Conservation (phyloP, 495 filamentous ascomycete genomes). For the Talaromyces adpressus region DNA sequence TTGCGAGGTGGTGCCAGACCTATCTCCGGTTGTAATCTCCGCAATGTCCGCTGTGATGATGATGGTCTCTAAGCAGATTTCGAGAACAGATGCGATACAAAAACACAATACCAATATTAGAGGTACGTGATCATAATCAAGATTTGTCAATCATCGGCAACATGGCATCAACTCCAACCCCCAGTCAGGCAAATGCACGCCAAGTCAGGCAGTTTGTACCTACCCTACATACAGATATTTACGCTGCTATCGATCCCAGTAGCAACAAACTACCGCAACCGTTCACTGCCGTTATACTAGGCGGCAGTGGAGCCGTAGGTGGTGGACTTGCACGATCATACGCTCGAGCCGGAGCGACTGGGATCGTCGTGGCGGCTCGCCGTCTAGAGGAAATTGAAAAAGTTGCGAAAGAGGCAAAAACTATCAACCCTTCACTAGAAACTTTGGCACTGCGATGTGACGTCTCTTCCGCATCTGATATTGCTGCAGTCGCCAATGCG, state of each 20-base stretch:
- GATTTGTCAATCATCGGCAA: neutral
- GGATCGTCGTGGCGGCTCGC: slow-evolving; percentile 34
- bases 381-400: slow-evolving; percentile 22
- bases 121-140: neutral
- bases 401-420: slow-evolving; percentile 20
- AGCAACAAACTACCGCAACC: slow-evolving; percentile 21
- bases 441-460: slow-evolving; percentile 22
- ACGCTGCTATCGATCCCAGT: slow-evolving; percentile 32
- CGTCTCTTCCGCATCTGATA: slow-evolving; percentile 29
- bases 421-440: slow-evolving; percentile 22
- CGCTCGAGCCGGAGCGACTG: slow-evolving; percentile 30
- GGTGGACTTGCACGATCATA: slow-evolving; percentile 33
- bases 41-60: neutral
- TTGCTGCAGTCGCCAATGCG: slow-evolving; percentile 23
- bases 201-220: slow-evolving; percentile 11
- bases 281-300: slow-evolving; percentile 37
- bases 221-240: slow-evolving; percentile 34
- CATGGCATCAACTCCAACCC: neutral
- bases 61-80: neutral
- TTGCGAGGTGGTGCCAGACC: neutral
- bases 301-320: slow-evolving; percentile 27
- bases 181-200: neutral
- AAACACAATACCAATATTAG: neutral
- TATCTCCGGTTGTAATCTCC: neutral
- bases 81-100: neutral